These are phyloP conservation scores for Harringtonia aguacate DNA, from an alignment of 2,329 filamentous ascomycete genomes.

Conservation along the genomic window DNA sequence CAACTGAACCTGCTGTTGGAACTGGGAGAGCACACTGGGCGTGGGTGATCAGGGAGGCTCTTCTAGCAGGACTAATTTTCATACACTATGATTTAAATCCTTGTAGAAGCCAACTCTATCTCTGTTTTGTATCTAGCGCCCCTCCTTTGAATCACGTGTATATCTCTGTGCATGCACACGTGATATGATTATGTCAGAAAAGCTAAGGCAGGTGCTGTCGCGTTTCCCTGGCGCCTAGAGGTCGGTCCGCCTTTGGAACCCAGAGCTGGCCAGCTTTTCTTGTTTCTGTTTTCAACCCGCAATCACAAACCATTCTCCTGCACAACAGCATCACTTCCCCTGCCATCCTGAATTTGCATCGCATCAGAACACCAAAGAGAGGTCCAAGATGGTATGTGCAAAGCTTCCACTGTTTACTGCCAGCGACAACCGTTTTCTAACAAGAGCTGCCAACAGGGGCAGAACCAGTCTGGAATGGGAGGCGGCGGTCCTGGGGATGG, in stretches of 20 bases:
- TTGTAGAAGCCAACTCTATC: too few species aligned
- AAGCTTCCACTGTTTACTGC: not conserved
- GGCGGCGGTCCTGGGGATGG: slow-evolving; percentile 57
- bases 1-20: too few species aligned
- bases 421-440: not conserved
- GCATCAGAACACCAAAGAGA: not conserved
- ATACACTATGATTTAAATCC: too few species aligned
- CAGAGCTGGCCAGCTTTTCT: slow-evolving; percentile 1
- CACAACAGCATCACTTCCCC: not conserved
- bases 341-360: not conserved
- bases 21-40: too few species aligned
- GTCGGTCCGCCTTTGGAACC: not conserved
- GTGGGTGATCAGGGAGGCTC: too few species aligned
- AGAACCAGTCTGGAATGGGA: slow-evolving; percentile 81
- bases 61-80: too few species aligned
- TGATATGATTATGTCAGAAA: not conserved
- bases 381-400: not conserved
- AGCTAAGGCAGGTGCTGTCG: slow-evolving; percentile 21
- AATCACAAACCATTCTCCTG: not conserved
- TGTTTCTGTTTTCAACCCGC: not conserved
- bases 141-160: too few species aligned
- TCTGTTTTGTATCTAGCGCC: too few species aligned
- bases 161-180: too few species aligned
- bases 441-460: slow-evolving; percentile 45
- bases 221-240: slow-evolving; percentile 33